Evolutionary conservation across 495 filamentous ascomycete species (phyloP), one percentile per base, ranked within the genome.

Genomic region (Neurospora sp.): DNA sequence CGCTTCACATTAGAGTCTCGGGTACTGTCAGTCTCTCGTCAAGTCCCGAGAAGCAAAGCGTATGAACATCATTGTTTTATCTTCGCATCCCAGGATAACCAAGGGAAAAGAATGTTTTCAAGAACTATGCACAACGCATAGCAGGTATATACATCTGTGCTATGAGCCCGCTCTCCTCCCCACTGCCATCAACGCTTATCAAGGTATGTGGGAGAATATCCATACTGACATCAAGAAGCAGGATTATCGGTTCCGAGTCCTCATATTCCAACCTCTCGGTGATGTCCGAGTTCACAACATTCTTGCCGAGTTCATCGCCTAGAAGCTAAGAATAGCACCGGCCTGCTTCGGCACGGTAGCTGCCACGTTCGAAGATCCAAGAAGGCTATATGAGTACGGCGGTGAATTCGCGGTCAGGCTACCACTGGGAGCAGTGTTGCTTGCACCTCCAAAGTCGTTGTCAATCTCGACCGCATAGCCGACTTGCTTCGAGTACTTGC

Each of bases 251-350:
- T 31, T 61, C 53, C 53, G 3, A 31, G 2, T 22, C 4, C 27
- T 8, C 22, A 35, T 61, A 5, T 61, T 61, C 10, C 53, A 1
- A 31, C 53, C 6, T 4, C 10, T 31, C 8, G 22, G 4, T 61
- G 53, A 4, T 6, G 12, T 0, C 22, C 22, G 17, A 61, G 12
- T 9, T 61, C 53, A 12, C 9, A 22, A 61, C 12, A 61, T 31
- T 8, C 3, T 37, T 65, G 14, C 14, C 53, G 53, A 44, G 27
- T 65, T 14, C 14, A 17, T 65, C 4, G 27, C 27, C 14, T 73
- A 87, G 73, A 89, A 89, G 8, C 75, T 82, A 69, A 89, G 77
- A n/a, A 83, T 90, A 69, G 85, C 83, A 40, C 89, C 88, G 71
- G 87, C 88, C 68, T 82, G 82, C 1, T 79, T 80, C 17, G 84